Evolutionary conservation across 2,329 filamentous ascomycete species (phyloP).

Genomic region (Colletotrichum lupini): DNA sequence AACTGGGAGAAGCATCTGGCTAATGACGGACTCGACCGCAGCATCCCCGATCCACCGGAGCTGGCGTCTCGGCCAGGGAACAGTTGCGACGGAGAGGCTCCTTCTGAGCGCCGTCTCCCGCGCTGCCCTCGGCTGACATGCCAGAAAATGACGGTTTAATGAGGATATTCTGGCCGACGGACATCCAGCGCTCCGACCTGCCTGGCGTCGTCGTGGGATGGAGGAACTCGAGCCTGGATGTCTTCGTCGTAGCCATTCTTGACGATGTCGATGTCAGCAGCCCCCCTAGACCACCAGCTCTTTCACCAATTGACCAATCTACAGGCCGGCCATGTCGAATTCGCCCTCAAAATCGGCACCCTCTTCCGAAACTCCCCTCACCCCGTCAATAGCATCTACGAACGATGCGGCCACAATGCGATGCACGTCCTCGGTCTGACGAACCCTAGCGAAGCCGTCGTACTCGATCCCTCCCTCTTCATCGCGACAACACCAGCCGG

Average conservation of each 20-base stretch:
- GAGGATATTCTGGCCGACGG: constrained; percentile 98
- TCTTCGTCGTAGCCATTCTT: constrained; percentile 89
- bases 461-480: constrained; percentile 77
- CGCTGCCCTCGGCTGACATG: constrained; percentile 62
- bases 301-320: constrained; percentile 40
- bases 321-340: constrained; percentile 83
- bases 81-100: constrained; percentile 94
- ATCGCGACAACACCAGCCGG: constrained; percentile 66
- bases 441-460: constrained; percentile 68
- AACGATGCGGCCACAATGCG: constrained; percentile 83
- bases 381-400: constrained; percentile 82
- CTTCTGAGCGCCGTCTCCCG: constrained; percentile 70
- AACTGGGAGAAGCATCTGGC: constrained; percentile 39
- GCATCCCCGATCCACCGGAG: constrained; percentile 83
- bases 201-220: constrained; percentile 94
- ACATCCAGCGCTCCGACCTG: constrained; percentile 76
- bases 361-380: constrained; percentile 87
- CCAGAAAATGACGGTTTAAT: constrained; percentile 87
- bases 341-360: constrained; percentile 84
- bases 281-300: background rate
- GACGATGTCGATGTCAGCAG: constrained; percentile 86
- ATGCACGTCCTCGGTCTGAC: constrained; percentile 89
- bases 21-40: constrained; percentile 49
- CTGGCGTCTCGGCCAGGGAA: constrained; percentile 93
- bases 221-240: constrained; percentile 90